Evolutionary conservation across 345 rosid genomes (phyloP), one percentile per base, ranked within the genome.

Genomic region (Citrus maxima): DNA sequence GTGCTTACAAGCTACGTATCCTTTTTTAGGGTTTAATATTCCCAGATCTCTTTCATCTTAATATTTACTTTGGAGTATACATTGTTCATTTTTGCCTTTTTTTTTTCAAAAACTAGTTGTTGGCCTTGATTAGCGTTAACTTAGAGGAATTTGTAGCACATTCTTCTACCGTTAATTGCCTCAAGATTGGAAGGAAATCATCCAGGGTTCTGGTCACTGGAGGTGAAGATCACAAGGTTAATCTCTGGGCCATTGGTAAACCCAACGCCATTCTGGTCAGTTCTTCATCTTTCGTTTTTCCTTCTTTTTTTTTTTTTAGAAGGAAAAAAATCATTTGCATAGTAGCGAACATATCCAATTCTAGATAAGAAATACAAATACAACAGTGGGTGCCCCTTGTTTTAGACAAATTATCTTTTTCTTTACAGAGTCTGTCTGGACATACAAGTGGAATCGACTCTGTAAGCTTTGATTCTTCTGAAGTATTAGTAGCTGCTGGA

Each of bases 1-100:
- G 98, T 77, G 97, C 98, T 30, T 96, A 96, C 91, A 96, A 96
- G 88, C 97, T 96, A 24, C 99, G 99, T 96, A 96, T 94, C 97
- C 98, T 89, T 28, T 28, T 42, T 9, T 25, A 46, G 70, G 58
- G 74, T 78, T 70, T 74, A 22, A 18, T 67, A 60, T 56, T 73
- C 73, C 72, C 75, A 80, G 86, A 80, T 80, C 86, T 83, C 73
- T 80, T 25, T 10, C 60, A 14, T n/a, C 12, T 24, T 56, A 69
- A 25, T 79, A 18, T 37, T 66, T 62, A 46, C 66, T 32, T 10
- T 67, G 18, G 19, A 18, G 12, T 7, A 54, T 4, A 49, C 38
- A 10, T 56, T 54, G 18, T 62, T 68, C 32, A 62, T 75, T 62
- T 71, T 79, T 9, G 72, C 51, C 51, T 13, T 13, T 46, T 13